Conservation (phyloP, 139 green algal species). For the Mesotaenium endlicherianum region DNA sequence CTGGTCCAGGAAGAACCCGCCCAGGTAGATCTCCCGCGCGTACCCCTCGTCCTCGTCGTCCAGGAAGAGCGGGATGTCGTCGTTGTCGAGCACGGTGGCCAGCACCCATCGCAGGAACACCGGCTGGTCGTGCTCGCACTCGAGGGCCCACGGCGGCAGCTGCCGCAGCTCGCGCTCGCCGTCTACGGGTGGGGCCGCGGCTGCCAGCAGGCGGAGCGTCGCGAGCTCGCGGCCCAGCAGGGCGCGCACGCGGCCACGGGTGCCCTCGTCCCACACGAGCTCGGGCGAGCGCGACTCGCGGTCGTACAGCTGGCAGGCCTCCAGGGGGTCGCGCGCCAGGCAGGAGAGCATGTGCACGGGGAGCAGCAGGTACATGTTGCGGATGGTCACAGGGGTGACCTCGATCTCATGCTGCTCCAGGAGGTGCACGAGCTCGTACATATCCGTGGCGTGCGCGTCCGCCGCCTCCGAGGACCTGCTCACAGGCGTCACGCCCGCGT, state of each 20-base stretch:
- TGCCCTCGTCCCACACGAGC: conserved; percentile 20
- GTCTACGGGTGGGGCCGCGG: too few species aligned
- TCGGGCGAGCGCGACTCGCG: neutral
- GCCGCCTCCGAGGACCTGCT: neutral
- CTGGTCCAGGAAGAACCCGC: conserved; percentile 45
- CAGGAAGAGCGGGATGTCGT: neutral
- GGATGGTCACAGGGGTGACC: neutral
- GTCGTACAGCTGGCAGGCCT: neutral
- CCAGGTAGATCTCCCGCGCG: conserved; percentile 35
- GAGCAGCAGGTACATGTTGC: conserved; percentile 24
- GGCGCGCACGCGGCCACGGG: neutral
- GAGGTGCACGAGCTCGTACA: conserved; percentile 17
- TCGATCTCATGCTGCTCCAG: neutral
- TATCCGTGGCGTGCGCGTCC: conserved; percentile 13
- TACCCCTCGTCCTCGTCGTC: conserved; percentile 40
- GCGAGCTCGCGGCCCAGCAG: neutral
- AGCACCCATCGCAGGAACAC: conserved; percentile 37
- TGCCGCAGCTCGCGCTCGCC: neutral
- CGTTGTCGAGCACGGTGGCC: neutral
- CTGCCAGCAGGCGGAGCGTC: too few species aligned
- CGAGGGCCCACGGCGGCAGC: conserved; percentile 15
- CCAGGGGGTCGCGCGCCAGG: neutral
- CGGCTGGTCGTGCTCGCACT: conserved; percentile 3
- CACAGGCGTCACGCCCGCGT: neutral
- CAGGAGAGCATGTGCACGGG: conserved; percentile 29